Percentiles rank a stretch among this genome's conserved stretches.
Evolutionary conservation across 495 filamentous ascomycete genomes (phyloP).

Genomic region (Aspergillus incahuasiensis): DNA sequence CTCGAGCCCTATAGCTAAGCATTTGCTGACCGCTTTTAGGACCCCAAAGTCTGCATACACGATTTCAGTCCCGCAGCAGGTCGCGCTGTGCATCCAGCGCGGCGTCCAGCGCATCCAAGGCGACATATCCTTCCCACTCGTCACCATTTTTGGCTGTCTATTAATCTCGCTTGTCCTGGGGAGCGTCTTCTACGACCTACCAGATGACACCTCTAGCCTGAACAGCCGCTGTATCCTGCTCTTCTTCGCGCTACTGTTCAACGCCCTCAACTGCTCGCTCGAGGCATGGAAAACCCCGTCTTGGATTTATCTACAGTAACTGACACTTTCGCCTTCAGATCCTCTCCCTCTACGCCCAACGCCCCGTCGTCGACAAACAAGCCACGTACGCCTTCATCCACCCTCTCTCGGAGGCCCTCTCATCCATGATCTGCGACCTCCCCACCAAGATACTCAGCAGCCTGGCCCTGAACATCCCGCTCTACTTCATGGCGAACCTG

Average conservation of each 20-base stretch:
- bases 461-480: slow-evolving; percentile 50
- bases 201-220: slow-evolving; percentile 68
- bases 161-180: slow-evolving; percentile 80
- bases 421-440: slow-evolving; percentile 57
- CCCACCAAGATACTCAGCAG: slow-evolving; percentile 52
- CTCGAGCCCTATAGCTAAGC: too few species aligned
- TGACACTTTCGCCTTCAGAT: slow-evolving; percentile 39
- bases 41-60: slow-evolving; percentile 41
- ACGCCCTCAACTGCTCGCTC: slow-evolving; percentile 3
- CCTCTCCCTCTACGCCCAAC: slow-evolving; percentile 55
- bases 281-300: too few species aligned
- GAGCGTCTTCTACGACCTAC: slow-evolving; percentile 75
- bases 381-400: slow-evolving; percentile 62
- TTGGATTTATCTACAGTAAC: too few species aligned
- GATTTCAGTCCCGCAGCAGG: slow-evolving; percentile 39
- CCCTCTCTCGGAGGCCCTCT: slow-evolving; percentile 57
- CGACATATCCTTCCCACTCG: slow-evolving; percentile 72
- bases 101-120: slow-evolving; percentile 58
- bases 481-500: slow-evolving; percentile 60
- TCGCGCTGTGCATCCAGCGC: slow-evolving; percentile 46
- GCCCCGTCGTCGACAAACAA: slow-evolving; percentile 67
- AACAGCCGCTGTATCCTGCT: slow-evolving; percentile 69
- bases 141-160: slow-evolving; percentile 69
- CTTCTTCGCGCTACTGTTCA: slow-evolving; percentile 66
- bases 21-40: slow-evolving; percentile 14